Evolutionary conservation across 805 yeast genomes (phyloP).

Genomic region (Debaryomyces maramus): DNA sequence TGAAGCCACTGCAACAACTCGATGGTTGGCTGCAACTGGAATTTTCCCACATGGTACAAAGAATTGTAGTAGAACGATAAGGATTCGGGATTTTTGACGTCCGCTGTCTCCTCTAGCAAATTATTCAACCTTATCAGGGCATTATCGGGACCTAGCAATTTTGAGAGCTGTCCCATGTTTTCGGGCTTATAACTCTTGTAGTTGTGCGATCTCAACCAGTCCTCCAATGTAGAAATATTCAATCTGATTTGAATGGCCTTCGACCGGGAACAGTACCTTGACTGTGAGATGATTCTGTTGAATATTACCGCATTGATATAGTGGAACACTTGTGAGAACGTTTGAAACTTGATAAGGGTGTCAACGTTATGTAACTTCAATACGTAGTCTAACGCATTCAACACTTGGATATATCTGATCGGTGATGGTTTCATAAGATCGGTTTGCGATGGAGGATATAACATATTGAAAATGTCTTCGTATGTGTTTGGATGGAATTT

Average conservation of each 20-base stretch:
- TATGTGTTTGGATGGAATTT: slow-evolving; percentile 50
- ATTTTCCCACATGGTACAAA: slow-evolving; percentile 61
- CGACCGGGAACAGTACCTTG: slow-evolving; percentile 73
- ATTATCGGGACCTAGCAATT: slow-evolving; percentile 14
- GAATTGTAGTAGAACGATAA: slow-evolving; percentile 64
- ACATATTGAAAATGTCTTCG: slow-evolving; percentile 71
- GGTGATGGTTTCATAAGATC: slow-evolving; percentile 90
- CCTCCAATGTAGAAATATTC: slow-evolving; percentile 83
- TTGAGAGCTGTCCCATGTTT: slow-evolving; percentile 27
- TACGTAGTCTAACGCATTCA: slow-evolving; percentile 86
- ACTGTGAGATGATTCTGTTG: slow-evolving; percentile 66
- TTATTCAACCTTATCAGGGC: slow-evolving; percentile 17
- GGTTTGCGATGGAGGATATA: slow-evolving; percentile 81
- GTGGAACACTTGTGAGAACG: slow-evolving; percentile 73
- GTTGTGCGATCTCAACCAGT: slow-evolving; percentile 82
- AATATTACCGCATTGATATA: slow-evolving; percentile 75
- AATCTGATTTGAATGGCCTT: slow-evolving; percentile 88
- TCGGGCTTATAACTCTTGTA: slow-evolving; percentile 42
- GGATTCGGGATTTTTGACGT: slow-evolving; percentile 42
- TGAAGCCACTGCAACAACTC: slow-evolving; percentile 91
- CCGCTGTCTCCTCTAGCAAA: slow-evolving; percentile 21
- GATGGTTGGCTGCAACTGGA: slow-evolving; percentile 68
- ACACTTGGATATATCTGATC: slow-evolving; percentile 74
- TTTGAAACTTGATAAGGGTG: slow-evolving; percentile 73
- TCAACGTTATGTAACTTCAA: slow-evolving; percentile 79